phyloP scores from a whole-genome alignment of 805 yeast species.

The Candida morakotiae region DNA sequence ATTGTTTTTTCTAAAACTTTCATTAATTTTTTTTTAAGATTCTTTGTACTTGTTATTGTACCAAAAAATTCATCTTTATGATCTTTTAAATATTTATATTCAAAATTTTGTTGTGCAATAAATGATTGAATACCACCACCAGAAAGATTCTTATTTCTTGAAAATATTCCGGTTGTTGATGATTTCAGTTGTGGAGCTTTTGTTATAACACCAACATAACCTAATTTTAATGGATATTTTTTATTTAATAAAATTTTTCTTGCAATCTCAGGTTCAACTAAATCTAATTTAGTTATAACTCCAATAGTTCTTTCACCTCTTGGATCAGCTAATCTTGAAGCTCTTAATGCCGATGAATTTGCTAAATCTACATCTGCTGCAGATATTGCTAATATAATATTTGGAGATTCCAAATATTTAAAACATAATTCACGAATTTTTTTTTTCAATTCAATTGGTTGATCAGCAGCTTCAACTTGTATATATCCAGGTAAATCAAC shows the following conservation, averaged over 20 bases:
- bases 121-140: constrained; percentile 57
- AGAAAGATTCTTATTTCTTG: constrained; percentile 39
- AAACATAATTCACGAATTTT: constrained; percentile 80
- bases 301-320: constrained; percentile 95
- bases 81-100: constrained; percentile 54
- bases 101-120: constrained; percentile 62
- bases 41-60: constrained; percentile 72
- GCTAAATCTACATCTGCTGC: constrained; percentile 98
- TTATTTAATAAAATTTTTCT: constrained; percentile 63
- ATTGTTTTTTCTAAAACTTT: constrained; percentile 84
- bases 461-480: constrained; percentile 95
- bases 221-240: constrained; percentile 90
- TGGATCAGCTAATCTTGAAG: constrained; percentile 87
- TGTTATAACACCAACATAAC: constrained; percentile 97
- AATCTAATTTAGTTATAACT: constrained; percentile 88
- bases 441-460: constrained; percentile 77
- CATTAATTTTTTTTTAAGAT: constrained; percentile 76
- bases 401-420: constrained; percentile 83
- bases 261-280: constrained; percentile 77
- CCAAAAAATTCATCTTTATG: constrained; percentile 56
- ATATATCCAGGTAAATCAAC: constrained; percentile 98
- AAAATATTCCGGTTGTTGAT: constrained; percentile 36
- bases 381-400: constrained; percentile 90
- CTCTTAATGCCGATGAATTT: constrained; percentile 89
- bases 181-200: constrained; percentile 53